Conservation (phyloP, 2,329 filamentous ascomycete genomes). For the Neospermospora avenae region DNA sequence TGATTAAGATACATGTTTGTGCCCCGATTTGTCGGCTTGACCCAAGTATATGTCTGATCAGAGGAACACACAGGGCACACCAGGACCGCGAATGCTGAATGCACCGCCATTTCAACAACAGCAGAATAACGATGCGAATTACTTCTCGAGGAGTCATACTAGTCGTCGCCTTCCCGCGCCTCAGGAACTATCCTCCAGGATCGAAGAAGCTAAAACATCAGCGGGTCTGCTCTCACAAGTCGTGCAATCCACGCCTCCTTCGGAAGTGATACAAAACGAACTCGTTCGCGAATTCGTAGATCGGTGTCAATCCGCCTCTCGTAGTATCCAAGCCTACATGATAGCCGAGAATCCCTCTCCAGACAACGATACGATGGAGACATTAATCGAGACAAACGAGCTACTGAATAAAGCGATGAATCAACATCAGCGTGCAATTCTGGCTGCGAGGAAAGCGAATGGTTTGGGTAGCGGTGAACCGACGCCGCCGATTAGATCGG, state of each 20-base stretch:
- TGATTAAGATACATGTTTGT: conserved; percentile 45
- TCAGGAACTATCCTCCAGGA: conserved; percentile 72
- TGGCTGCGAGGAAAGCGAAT: conserved; percentile 57
- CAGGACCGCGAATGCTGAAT: conserved; percentile 41
- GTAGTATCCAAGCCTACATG: conserved; percentile 85
- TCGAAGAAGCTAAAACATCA: conserved; percentile 88
- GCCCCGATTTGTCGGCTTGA: too few species aligned
- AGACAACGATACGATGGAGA: conserved; percentile 92
- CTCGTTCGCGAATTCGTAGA: conserved; percentile 89
- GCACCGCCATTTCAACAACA: conserved; percentile 43
- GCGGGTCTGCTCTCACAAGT: conserved; percentile 91
- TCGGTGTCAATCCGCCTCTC: conserved; percentile 76
- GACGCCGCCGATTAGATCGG: conserved; percentile 25
- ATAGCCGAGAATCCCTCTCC: conserved; percentile 72
- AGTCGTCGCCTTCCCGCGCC: conserved; percentile 58
- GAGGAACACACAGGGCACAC: conserved; percentile 26
- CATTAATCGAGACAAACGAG: conserved; percentile 91
- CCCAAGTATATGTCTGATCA: too few species aligned
- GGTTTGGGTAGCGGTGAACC: conserved; percentile 37
- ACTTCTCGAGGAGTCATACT: conserved; percentile 52
- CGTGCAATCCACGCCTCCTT: conserved; percentile 75
- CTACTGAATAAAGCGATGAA: conserved; percentile 79
- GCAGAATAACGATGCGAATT: conserved; percentile 52
- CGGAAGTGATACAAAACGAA: conserved; percentile 78
- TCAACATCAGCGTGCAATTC: conserved; percentile 77